Base-by-base conservation (phyloP, 108 stramenopile genomes). In the Mediolabrus comicus region DNA sequence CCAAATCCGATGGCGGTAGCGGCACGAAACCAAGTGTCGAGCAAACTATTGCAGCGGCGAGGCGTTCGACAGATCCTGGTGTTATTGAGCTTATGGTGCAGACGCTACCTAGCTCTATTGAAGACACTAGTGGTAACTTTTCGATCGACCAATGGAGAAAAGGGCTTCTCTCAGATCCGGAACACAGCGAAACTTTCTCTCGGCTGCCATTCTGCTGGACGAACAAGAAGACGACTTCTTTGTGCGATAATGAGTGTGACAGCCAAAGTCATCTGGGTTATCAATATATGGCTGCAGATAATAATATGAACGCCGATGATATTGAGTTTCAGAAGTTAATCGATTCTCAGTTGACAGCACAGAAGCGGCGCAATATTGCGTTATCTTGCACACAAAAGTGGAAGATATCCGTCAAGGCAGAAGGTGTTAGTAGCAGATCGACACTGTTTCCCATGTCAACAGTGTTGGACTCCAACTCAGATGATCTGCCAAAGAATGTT, bases 61-160 rank as follows among this genome's bases (percentile, higher is more conserved):
- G 89, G 63, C 83, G 89, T 13, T 72, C 80, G 1, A 52, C 62
- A 9, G 85, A 87, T 59, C 84, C 87, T 17, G 89, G 89, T 13
- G 80, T 83, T 3, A 70, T 90, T 25, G 86, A 90, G 54, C 68
- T 86, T 17, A 58, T 39, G 17, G 61, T 63, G 11, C 67, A 51
- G 41, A 33, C 70, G 28, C 75, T 73, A 33, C 77, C 75, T 22
- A 16, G 63, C 19, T 81, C 80, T 11, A 65, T 71, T 2, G 46
- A 24, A 49, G 46, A 49, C 19, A 22, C 17, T 9, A 22, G 46
- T 49, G 19, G 6, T 22, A 8, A 17, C 22, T 49, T 49, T 22
- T 49, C 46, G 19, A 17, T 22, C n/a, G 62, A 62, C 43, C 59
- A 10, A 63, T 72, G 78, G 71, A 62, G 35, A 57, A 53, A 16